Base-by-base conservation (phyloP, 139 green algal genomes). In the Picochlorum sp. region DNA sequence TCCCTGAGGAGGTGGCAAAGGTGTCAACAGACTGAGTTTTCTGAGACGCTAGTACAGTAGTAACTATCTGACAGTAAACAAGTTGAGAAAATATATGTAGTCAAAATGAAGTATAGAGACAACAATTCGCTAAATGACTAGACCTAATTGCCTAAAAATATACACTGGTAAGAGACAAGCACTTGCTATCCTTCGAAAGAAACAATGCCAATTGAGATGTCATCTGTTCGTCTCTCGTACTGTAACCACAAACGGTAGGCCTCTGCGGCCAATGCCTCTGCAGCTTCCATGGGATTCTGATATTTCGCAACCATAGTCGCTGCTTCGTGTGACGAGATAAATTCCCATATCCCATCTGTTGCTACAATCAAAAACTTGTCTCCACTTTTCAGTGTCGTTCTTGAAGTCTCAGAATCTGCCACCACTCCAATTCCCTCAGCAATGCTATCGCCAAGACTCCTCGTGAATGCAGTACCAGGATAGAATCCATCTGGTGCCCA, bases 311-410 rank as follows among this genome's bases (percentile, higher is more conserved):
- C 86, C 69, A 96, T 89, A 55, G 96, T 78, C 6, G 96, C 77
- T n/a, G 93, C 90, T 1, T 50, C 63, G 64, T 96, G 88, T 30
- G 62, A 85, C 37, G 78, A 69, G 41, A 98, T 73, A 64, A 98
- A 98, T 79, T 98, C 91, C 68, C 90, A 96, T 18, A 97, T 77
- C 55, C 91, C 91, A 69, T 98, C 90, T 1, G 72, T 85, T 5
- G 87, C 90, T 50, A 97, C 60, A n/a, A 97, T 65, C 22, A 94
- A 45, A 67, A 95, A 95, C 5, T 74, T 64, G 35, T 88, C 64
- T n/a, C 65, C 20, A 8, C 65, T 39, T 0, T 59, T 72, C 16
- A 95, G 62, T 37, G 77, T 51, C 39, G 76, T 65, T 13, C 63
- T 63, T 0, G 76, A 67, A 29, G 96, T 64, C 79, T 98, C 91